These are phyloP conservation scores for Centella asiatica DNA, from an alignment of 129 eudicot species.

Conservation along the genomic window DNA sequence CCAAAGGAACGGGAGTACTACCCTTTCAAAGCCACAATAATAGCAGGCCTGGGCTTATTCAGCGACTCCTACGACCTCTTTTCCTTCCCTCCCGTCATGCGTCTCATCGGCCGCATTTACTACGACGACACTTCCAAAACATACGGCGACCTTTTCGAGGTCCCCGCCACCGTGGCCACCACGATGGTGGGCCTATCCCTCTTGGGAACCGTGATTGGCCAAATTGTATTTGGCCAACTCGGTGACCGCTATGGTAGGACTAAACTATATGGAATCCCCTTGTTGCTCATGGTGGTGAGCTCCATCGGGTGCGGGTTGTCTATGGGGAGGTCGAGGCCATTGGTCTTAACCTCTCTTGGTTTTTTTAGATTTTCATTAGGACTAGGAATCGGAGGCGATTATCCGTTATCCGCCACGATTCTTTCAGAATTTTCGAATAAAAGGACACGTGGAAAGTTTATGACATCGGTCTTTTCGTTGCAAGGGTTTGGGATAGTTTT, in stretches of 20 bases:
- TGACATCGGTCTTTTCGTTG: slow-evolving; percentile 54
- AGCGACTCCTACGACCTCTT: slow-evolving; percentile 42
- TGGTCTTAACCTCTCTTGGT: slow-evolving; percentile 29
- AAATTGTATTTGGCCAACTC: slow-evolving; percentile 34
- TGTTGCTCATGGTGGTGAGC: slow-evolving; percentile 35
- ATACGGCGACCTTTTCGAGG: slow-evolving; percentile 1
- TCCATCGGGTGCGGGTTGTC: slow-evolving; percentile 41
- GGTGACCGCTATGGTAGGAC: slow-evolving; percentile 38
- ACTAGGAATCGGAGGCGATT: slow-evolving; percentile 46
- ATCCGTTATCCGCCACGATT: slow-evolving; percentile 48
- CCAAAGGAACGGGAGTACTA: slow-evolving; percentile 32
- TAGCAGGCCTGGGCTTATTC: slow-evolving; percentile 53
- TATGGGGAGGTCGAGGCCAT: slow-evolving; percentile 9
- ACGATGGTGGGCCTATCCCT: slow-evolving; percentile 25
- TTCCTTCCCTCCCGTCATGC: slow-evolving; percentile 35
- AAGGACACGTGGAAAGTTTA: slow-evolving; percentile 48
- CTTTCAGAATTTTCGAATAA: slow-evolving; percentile 55
- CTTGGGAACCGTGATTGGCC: slow-evolving; percentile 40
- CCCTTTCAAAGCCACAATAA: slow-evolving; percentile 41
- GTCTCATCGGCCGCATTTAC: slow-evolving; percentile 20
- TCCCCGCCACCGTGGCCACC: slow-evolving; percentile 19
- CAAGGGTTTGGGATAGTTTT: slow-evolving; percentile 53
- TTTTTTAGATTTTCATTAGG: slow-evolving; percentile 44
- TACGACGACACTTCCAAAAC: neutral
- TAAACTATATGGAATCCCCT: slow-evolving; percentile 33